These are phyloP conservation scores for Trypanosoma brucei DNA, from an alignment of 208 protist species.

Conservation along the genomic window DNA sequence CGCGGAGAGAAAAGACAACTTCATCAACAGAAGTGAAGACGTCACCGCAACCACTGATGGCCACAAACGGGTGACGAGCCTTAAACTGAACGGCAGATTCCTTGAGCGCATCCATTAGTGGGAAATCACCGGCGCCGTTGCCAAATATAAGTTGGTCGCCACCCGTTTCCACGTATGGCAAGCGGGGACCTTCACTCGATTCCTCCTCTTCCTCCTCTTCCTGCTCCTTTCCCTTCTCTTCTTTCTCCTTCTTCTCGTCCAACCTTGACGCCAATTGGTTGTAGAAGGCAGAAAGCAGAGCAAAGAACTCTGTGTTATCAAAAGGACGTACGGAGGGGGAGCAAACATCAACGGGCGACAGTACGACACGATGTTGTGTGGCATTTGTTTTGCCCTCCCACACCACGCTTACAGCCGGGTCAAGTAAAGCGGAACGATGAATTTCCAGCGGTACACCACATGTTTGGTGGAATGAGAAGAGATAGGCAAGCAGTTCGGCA, in stretches of 20 bases:
- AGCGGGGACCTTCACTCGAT: conserved; percentile 21
- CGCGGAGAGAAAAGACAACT: conserved; percentile 71
- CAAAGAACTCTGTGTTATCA: conserved; percentile 55
- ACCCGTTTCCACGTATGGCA: conserved; percentile 71
- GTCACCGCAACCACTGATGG: conserved; percentile 83
- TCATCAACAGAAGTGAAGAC: conserved; percentile 77
- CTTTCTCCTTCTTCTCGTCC: neutral
- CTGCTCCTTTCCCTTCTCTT: too few relatives aligned
- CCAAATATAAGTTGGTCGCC: conserved; percentile 62
- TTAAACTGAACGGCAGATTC: conserved; percentile 55
- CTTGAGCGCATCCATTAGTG: conserved; percentile 46
- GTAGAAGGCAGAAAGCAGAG: conserved; percentile 79
- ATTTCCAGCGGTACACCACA: conserved; percentile 79
- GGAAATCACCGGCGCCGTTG: conserved; percentile 22
- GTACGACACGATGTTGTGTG: conserved; percentile 74
- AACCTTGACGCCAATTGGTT: conserved; percentile 46
- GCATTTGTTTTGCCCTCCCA: conserved; percentile 40
- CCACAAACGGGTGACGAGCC: conserved; percentile 78
- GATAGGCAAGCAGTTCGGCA: conserved; percentile 69
- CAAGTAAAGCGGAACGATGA: conserved; percentile 77
- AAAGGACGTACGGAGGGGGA: conserved; percentile 31
- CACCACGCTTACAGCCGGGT: conserved; percentile 60
- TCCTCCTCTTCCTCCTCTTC: too few relatives aligned
- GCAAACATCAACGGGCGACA: conserved; percentile 57
- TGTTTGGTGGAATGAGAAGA: conserved; percentile 68